Percentiles rank a stretch among this genome's conserved stretches.
phyloP scores from a whole-genome alignment of 345 rosid species.

The Xanthoceras sorbifolium region DNA sequence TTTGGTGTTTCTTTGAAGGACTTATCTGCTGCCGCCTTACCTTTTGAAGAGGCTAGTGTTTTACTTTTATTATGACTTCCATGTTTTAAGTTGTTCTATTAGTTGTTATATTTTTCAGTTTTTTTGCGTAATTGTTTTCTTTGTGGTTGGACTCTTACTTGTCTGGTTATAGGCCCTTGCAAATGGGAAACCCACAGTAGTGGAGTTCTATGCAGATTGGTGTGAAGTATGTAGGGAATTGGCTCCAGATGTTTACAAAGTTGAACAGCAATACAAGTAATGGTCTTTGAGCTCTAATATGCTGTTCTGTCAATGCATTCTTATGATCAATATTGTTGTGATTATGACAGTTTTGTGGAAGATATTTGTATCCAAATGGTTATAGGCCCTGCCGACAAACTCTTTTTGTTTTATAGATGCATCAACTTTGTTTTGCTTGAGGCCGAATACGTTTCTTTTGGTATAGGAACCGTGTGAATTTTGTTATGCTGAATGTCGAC shows the following conservation, averaged over 20 bases:
- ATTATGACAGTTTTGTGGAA: not conserved
- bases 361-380: not conserved
- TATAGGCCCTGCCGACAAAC: not conserved
- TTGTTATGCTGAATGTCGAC: constrained; percentile 95
- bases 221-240: constrained; percentile 93
- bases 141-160: no score
- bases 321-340: not conserved
- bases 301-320: not conserved
- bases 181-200: constrained; percentile 94
- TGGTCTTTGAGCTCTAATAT: not conserved
- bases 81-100: not conserved
- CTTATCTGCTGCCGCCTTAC: constrained; percentile 46
- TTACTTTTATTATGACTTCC: not conserved
- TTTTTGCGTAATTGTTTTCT: not conserved
- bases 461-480: constrained; percentile 85
- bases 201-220: constrained; percentile 98
- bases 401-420: not conserved
- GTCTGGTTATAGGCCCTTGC: constrained; percentile 62
- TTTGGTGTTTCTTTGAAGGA: constrained; percentile 61
- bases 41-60: constrained; percentile 47
- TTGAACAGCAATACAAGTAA: constrained; percentile 92
- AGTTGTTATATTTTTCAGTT: not conserved
- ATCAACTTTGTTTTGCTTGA: constrained; percentile 1
- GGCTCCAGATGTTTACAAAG: constrained; percentile 92
- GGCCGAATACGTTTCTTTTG: not conserved